Conservation (phyloP, 2,329 filamentous ascomycete genomes). For the Cercospora sp. region DNA sequence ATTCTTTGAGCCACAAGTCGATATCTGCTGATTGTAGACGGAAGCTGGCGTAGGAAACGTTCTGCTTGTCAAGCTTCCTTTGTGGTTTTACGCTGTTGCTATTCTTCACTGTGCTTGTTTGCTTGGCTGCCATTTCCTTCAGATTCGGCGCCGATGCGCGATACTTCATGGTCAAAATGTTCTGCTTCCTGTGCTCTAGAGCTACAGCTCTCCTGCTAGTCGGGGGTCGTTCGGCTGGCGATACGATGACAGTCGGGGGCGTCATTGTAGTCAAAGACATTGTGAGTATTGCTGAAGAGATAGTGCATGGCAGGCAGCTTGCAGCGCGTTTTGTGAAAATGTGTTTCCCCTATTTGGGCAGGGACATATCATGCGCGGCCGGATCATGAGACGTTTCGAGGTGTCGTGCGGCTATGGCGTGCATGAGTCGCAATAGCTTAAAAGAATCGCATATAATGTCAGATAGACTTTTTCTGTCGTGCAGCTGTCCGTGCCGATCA, state of each 20-base stretch:
- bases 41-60: background rate
- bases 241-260: background rate
- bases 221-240: background rate
- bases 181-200: constrained; percentile 10
- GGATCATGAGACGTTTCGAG: constrained; percentile 1
- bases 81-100: background rate
- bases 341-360: background rate
- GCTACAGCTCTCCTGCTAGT: constrained; percentile 6
- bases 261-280: background rate
- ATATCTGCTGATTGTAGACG: constrained; percentile 6
- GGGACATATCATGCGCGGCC: constrained; percentile 1
- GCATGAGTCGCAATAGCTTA: background rate
- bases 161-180: constrained; percentile 8
- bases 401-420: background rate
- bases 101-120: background rate
- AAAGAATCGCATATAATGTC: background rate
- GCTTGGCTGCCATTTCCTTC: background rate
- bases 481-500: constrained; percentile 1
- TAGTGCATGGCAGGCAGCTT: background rate
- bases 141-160: constrained; percentile 6
- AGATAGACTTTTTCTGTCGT: constrained; percentile 2
- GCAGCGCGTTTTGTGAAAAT: background rate
- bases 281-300: background rate
- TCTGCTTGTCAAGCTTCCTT: background rate
- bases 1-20: constrained; percentile 10